Base-by-base conservation (phyloP, 306 rosid genomes). In the Gastrolobium villosum region DNA sequence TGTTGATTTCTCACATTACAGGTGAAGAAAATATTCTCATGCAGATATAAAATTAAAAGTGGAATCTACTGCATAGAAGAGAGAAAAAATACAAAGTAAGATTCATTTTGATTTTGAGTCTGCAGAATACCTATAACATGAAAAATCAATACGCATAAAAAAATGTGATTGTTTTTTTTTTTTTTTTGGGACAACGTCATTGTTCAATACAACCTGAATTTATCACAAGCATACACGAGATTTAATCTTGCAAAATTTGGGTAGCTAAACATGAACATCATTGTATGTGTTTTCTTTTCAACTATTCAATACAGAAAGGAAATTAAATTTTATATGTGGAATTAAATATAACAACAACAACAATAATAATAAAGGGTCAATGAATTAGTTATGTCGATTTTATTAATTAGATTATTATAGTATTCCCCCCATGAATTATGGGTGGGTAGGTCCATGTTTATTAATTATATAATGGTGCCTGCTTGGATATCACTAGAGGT, bases 181-280 rank as follows among this genome's bases (percentile, higher is more conserved):
- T n/a, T n/a, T n/a, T n/a, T n/a, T n/a, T n/a, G n/a, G n/a, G n/a
- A n/a, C n/a, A n/a, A n/a, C n/a, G n/a, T 44, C 7, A 11, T 34
- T 69, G 68, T 45, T 45, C 46, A 46, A 3, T 13, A 20, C 11
- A 54, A 28, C 14, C 32, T 49, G 43, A 77, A 26, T 71, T 36
- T 43, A 49, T 52, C 14, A 56, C 52, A 6, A 14, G 74, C 56
- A 32, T 53, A 65, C 62, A 46, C 31, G 34, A 0, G 39, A 6
- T 75, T 61, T 36, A 34, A 49, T 79, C 65, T 28, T 37, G 28
- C 28, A 70, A 48, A 72, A 62, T 72, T 63, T 48, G 39, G 30
- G 35, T 26, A 37, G 26, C 45, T 7, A 26, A 78, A 45, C 20
- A 37, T 7, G 55, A 30, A 37, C n/a, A 26, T 11, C 11, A 63